Evolutionary conservation across 176 grass and related monocot genomes (phyloP), one percentile per base, ranked within the genome.

Genomic region (Musa itinerans): DNA sequence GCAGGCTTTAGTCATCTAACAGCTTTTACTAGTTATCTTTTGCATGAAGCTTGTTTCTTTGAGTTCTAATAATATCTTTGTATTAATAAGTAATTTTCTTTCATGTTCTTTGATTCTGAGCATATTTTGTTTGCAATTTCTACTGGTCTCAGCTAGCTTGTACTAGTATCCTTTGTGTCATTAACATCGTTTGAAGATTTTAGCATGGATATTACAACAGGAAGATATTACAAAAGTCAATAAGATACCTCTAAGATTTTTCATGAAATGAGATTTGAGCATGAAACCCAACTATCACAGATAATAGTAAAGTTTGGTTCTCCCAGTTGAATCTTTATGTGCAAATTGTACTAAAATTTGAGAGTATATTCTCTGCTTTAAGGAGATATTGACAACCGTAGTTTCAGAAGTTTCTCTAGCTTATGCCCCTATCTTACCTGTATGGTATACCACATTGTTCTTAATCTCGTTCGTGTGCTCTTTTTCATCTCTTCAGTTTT

Each of bases 401-500:
- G 21, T 11, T 66, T 66, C 22, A 34, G 65, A 68, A 68, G 25
- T 15, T n/a, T 15, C 15, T 61, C 65, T 34, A 68, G 10, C 27
- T 48, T 43, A 68, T 48, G 43, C 65, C 34, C 14, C 2, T 43
- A 43, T 68, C 25, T 54, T 54, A 1, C 34, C 2, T 27, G 16
- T 52, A 73, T 25, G 50, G 29, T 62, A 76, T 73, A 23, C 3
- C 52, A 50, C 19, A 10, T 81, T 15, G 19, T 58, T 59, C 20
- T n/a, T 25, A 75, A 57, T 65, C 10, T 65, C 76, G 27, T 73
- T 59, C 5, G 25, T 79, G 1, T 63, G 65, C 19, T 48, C 20
- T 29, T 24, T 66, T 14, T 74, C 62, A 29, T 63, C 17, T 73
- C 4, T 74, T 67, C 85, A 99, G 95, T 99, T 89, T 84, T 99